Percentiles rank a stretch among this genome's conserved stretches.
phyloP scores from a whole-genome alignment of 2,329 filamentous ascomycete genomes.

The Colletotrichum sp. region DNA sequence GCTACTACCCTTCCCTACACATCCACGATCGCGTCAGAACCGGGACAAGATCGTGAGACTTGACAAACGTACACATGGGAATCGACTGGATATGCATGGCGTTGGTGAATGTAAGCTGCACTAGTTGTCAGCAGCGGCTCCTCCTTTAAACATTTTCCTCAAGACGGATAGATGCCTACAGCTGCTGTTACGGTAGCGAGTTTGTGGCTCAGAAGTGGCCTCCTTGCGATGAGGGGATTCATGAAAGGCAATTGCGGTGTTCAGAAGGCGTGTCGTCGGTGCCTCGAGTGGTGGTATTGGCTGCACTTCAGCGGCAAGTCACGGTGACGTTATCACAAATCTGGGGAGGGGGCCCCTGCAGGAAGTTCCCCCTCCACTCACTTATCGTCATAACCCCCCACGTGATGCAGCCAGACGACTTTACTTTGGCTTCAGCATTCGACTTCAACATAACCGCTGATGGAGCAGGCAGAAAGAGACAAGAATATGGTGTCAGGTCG shows the following conservation, averaged over 20 bases:
- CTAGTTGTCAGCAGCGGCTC: slow-evolving; percentile 21
- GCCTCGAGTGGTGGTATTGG: not conserved
- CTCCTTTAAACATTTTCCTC: not conserved
- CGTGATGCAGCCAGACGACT: not conserved
- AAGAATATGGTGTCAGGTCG: not conserved
- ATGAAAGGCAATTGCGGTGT: slow-evolving; percentile 32
- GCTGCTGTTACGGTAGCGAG: slow-evolving; percentile 29
- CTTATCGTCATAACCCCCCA: not conserved
- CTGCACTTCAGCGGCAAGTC: not conserved
- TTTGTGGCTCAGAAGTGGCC: slow-evolving; percentile 36
- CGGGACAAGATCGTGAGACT: not conserved
- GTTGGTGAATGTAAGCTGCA: slow-evolving; percentile 42
- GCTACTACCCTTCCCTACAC: slow-evolving; percentile 72
- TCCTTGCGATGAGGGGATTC: slow-evolving; percentile 45
- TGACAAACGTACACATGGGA: slow-evolving; percentile 76
- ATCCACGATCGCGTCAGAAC: not conserved
- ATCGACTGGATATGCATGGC: slow-evolving; percentile 88
- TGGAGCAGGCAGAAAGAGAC: not conserved
- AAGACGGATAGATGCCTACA: slow-evolving; percentile 28
- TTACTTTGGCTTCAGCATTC: not conserved
- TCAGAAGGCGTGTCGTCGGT: not conserved
- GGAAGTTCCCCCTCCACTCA: not conserved
- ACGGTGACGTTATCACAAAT: slow-evolving; percentile 21
- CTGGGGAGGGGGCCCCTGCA: not conserved
- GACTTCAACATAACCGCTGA: not conserved